Conservation (phyloP, 148 eudicot genomes). For the Camellia granthamiana region DNA sequence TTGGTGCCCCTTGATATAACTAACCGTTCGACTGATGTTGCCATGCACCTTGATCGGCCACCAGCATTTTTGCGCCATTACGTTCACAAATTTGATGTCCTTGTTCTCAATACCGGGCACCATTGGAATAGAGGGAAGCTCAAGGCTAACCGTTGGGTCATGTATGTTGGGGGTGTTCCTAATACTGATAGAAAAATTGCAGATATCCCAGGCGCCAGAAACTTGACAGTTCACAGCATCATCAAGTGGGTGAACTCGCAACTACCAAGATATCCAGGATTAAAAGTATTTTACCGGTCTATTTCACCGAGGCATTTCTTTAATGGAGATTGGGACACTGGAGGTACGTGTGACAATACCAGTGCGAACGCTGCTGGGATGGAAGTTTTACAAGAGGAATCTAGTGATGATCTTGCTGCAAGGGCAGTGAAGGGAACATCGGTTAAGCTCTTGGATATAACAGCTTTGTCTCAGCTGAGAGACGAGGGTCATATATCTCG, state of each 20-base stretch:
- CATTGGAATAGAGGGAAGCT: constrained; percentile 72
- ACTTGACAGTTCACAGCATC: constrained; percentile 42
- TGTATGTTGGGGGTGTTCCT: constrained; percentile 49
- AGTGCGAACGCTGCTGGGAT: constrained; percentile 43
- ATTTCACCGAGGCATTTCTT: constrained; percentile 67
- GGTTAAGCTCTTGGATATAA: constrained; percentile 49
- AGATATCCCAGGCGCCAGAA: constrained; percentile 36
- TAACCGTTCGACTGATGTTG: constrained; percentile 30
- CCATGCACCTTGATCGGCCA: constrained; percentile 68
- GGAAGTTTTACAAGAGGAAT: constrained; percentile 39
- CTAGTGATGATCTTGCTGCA: constrained; percentile 37
- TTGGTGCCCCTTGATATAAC: constrained; percentile 48
- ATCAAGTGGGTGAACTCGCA: constrained; percentile 57
- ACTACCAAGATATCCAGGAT: constrained; percentile 39
- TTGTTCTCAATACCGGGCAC: constrained; percentile 65
- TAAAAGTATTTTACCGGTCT: constrained; percentile 53
- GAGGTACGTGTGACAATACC: constrained; percentile 62
- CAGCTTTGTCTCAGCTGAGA: constrained; percentile 58
- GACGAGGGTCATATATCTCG: constrained; percentile 61
- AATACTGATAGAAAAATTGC: constrained; percentile 30
- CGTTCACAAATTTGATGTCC: constrained; percentile 39
- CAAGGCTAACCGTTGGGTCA: constrained; percentile 46
- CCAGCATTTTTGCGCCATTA: constrained; percentile 45
- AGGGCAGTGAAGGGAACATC: constrained; percentile 53
- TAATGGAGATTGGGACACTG: constrained; percentile 71